Evolutionary conservation across 2,329 filamentous ascomycete genomes (phyloP).

Genomic region (Cladosporium sp.): DNA sequence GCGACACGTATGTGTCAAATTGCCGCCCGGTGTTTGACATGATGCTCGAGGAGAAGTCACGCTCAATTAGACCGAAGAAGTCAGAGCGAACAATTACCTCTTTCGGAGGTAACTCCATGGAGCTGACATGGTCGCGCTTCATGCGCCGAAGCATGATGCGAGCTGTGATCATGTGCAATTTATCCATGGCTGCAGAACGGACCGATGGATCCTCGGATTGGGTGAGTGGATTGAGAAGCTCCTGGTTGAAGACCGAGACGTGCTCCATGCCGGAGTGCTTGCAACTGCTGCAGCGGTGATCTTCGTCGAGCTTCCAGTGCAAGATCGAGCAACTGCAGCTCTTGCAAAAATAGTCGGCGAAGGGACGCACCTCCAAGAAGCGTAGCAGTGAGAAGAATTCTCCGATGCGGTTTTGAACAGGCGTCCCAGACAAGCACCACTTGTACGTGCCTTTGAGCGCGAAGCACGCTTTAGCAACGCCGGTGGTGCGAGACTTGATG

Average conservation of each 20-base stretch:
- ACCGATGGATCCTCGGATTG: slow-evolving; percentile 41
- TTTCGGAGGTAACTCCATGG: slow-evolving; percentile 95
- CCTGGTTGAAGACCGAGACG: slow-evolving; percentile 87
- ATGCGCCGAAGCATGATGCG: slow-evolving; percentile 93
- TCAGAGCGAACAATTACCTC: slow-evolving; percentile 87
- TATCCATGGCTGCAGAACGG: slow-evolving; percentile 66
- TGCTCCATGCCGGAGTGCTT: slow-evolving; percentile 58
- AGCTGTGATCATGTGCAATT: slow-evolving; percentile 81
- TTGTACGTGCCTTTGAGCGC: slow-evolving; percentile 81
- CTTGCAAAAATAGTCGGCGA: slow-evolving; percentile 92
- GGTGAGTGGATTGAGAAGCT: slow-evolving; percentile 74
- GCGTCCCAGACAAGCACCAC: slow-evolving; percentile 93
- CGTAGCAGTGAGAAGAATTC: slow-evolving; percentile 93
- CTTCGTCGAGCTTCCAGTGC: slow-evolving; percentile 73
- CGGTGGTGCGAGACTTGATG: slow-evolving; percentile 84
- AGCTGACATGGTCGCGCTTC: slow-evolving; percentile 87
- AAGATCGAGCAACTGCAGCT: slow-evolving; percentile 71
- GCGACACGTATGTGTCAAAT: slow-evolving; percentile 92
- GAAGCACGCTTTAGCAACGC: slow-evolving; percentile 92
- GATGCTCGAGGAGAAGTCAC: slow-evolving; percentile 90
- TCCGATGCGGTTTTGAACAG: slow-evolving; percentile 92
- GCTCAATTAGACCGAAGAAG: slow-evolving; percentile 94
- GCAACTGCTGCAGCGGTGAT: slow-evolving; percentile 66
- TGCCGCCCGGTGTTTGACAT: slow-evolving; percentile 85
- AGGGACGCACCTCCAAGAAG: slow-evolving; percentile 82